These are phyloP conservation scores for Butyriboletus loyo DNA, from an alignment of 768 basidiomycete species.

Conservation along the genomic window DNA sequence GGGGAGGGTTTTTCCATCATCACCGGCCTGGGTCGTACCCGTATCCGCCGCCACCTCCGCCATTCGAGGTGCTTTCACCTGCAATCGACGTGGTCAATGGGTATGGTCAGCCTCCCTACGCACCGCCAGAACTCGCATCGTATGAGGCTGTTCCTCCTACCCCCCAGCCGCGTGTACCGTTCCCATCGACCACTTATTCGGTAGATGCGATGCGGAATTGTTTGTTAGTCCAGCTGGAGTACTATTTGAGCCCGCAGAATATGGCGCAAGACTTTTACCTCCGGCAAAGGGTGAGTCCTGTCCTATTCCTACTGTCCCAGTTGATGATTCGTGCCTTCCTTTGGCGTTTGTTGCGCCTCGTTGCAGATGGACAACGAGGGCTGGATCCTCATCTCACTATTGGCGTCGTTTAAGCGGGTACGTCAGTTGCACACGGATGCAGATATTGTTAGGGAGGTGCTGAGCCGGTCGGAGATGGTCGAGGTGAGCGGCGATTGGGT, in stretches of 20 bases:
- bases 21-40: conserved; percentile 33
- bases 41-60: conserved; percentile 25
- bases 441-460: conserved; percentile 65
- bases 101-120: conserved; percentile 31
- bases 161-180: conserved; percentile 36
- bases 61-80: conserved; percentile 32
- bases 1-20: conserved; percentile 33
- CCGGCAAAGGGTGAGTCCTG: conserved; percentile 61
- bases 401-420: conserved; percentile 88
- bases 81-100: conserved; percentile 22
- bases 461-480: conserved; percentile 61
- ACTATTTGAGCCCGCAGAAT: conserved; percentile 89
- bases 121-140: conserved; percentile 31
- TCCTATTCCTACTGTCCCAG: neutral
- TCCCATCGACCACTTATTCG: conserved; percentile 48
- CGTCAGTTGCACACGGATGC: conserved; percentile 57
- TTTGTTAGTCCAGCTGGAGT: conserved; percentile 83
- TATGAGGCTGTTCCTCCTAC: conserved; percentile 23
- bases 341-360: neutral
- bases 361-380: conserved; percentile 84
- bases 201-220: conserved; percentile 65
- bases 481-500: conserved; percentile 71
- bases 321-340: neutral
- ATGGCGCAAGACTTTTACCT: conserved; percentile 85
- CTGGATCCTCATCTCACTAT: conserved; percentile 78